Base-by-base conservation (phyloP, 2,329 filamentous ascomycete genomes). In the Mycosphaerella arachidis region DNA sequence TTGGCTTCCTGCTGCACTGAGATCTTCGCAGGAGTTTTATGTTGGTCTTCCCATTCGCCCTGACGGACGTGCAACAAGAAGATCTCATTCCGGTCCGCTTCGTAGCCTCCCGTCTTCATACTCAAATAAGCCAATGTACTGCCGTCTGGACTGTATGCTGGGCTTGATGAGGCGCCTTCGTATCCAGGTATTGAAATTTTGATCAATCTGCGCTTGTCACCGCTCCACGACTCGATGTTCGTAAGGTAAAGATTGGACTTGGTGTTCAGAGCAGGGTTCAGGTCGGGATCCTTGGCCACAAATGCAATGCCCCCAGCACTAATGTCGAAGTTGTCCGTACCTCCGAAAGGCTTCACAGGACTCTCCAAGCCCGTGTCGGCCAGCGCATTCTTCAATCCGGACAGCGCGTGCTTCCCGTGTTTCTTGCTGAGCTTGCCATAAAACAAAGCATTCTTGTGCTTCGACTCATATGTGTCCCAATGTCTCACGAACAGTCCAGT, bases 231-330 rank as follows among this genome's bases (percentile, higher is more conserved):
- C 53, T 80, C 77, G 33, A 92, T 77, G 0, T 86, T 82, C 4
- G 89, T 82, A 51, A 87, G 84, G 74, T 94, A 96, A 33, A 95
- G 82, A 69, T 94, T 89, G 0, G 88, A 88, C 69, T 92, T 93
- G 6, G 91, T 96, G 73, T 89, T 85, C 58, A 89, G 82, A 0
- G 90, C 89, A 3, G 84, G 85, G 67, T 89, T 85, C 29, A 91
- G 74, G 10, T 84, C 78, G 0, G 89, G 89, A 67, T 92, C 89
- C 66, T 90, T 91, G 8, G 90, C 83, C 9, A 91, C 84, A 68
- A 92, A 92, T 6, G 86, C 84, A 55, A 93, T 80, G 4, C 57
- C 37, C 0, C 87, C 89, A 31, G 77, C 75, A 60, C 85, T 82
- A 60, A 93, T 83, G 69, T 95, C 91, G 68, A 92, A 96, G 73